These are phyloP conservation scores for Rhodotorula sp. DNA, from an alignment of 1,284 basidiomycete genomes.

Conservation along the genomic window DNA sequence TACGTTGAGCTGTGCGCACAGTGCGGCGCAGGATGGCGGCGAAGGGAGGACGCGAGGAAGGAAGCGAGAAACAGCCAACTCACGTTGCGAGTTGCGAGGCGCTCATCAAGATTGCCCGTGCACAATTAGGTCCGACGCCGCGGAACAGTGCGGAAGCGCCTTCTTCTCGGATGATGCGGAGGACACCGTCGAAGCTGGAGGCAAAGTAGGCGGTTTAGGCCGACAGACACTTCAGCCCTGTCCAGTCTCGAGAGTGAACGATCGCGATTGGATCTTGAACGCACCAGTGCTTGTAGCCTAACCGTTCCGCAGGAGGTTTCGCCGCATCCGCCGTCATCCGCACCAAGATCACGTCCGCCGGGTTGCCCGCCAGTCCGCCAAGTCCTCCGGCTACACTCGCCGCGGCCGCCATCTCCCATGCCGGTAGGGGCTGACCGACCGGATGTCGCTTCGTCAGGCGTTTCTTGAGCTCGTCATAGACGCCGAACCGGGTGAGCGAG, in stretches of 20 bases:
- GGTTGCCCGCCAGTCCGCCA: constrained; percentile 68
- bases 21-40: not conserved
- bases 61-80: constrained; percentile 45
- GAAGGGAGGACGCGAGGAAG: not conserved
- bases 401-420: constrained; percentile 76
- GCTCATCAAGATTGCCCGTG: constrained; percentile 85
- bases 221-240: not conserved
- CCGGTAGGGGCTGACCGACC: constrained; percentile 52
- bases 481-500: constrained; percentile 87
- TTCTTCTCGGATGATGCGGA: constrained; percentile 65
- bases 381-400: constrained; percentile 48
- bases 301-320: constrained; percentile 74
- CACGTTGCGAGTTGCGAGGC: constrained; percentile 84
- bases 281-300: constrained; percentile 62
- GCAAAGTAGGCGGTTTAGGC: constrained; percentile 24
- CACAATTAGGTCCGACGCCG: constrained; percentile 80
- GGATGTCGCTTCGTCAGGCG: constrained; percentile 51
- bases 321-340: constrained; percentile 85
- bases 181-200: constrained; percentile 75
- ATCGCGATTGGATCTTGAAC: not conserved
- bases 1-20: too few species aligned
- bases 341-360: constrained; percentile 62
- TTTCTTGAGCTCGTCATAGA: constrained; percentile 88
- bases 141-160: constrained; percentile 69
- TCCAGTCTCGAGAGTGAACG: too few species aligned